Evolutionary conservation across 345 rosid genomes (phyloP).

Genomic region (Rhodamnia rubescens): DNA sequence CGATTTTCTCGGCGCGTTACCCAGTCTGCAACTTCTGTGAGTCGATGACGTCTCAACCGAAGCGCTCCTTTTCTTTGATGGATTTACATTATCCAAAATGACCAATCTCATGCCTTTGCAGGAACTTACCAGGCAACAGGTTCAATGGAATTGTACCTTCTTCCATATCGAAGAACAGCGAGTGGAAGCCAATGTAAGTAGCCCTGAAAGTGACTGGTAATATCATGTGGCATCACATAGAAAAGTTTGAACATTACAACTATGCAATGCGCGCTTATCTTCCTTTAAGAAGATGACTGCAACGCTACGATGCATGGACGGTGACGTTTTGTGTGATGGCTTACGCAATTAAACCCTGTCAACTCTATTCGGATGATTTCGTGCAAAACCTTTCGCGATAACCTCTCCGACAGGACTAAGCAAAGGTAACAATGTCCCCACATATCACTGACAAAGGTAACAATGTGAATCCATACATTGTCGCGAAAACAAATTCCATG

Average conservation of each 20-base stretch:
- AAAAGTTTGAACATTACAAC: too few species aligned
- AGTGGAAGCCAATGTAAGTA: too few species aligned
- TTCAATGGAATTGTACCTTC: slow-evolving; percentile 10
- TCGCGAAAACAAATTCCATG: not conserved
- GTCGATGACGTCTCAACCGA: not conserved
- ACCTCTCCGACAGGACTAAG: too few species aligned
- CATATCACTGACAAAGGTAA: not conserved
- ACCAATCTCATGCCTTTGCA: not conserved
- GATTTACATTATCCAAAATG: not conserved
- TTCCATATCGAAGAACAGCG: not conserved
- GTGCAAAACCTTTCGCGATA: too few species aligned
- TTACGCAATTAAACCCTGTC: too few species aligned
- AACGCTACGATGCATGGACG: too few species aligned
- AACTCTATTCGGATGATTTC: too few species aligned
- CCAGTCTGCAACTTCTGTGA: slow-evolving; percentile 3
- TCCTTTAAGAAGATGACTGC: too few species aligned
- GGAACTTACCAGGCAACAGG: slow-evolving; percentile 7
- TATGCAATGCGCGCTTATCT: too few species aligned
- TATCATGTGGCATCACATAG: too few species aligned
- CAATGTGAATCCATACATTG: not conserved
- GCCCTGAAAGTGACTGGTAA: too few species aligned
- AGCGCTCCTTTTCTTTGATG: not conserved
- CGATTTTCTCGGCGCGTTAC: slow-evolving; percentile 6
- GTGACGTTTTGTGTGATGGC: too few species aligned
- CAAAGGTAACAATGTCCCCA: not conserved